Percentiles rank a stretch among this genome's conserved stretches.
Conservation (phyloP, 1,139 yeast species). For the Scheffersomyces titani region DNA sequence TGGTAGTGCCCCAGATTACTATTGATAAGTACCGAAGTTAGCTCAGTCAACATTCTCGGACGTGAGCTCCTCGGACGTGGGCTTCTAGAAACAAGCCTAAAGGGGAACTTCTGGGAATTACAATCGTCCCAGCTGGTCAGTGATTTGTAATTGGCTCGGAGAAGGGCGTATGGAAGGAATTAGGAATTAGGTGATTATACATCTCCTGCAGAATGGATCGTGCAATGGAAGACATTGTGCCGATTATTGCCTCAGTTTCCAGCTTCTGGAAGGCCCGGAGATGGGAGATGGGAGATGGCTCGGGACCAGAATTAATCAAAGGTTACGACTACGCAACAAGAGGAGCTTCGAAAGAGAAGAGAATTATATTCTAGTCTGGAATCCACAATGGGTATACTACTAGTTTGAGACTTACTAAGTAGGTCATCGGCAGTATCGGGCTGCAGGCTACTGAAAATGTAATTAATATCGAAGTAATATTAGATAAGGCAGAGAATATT, state of each 20-base stretch:
- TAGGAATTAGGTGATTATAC: neutral
- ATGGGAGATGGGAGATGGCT: too few species aligned
- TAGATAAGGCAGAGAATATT: neutral
- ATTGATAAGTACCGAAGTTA: too few species aligned
- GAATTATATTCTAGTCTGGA: neutral
- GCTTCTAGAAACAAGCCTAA: neutral
- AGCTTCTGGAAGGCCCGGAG: neutral
- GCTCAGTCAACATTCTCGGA: neutral
- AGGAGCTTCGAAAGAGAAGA: neutral
- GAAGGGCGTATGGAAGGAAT: neutral
- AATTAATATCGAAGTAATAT: neutral
- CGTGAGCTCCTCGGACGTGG: too few species aligned
- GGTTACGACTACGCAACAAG: neutral
- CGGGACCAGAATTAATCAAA: neutral
- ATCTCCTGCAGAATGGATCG: neutral
- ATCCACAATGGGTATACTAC: neutral
- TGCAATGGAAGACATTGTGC: neutral
- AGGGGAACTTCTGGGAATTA: neutral
- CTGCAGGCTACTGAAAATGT: neutral
- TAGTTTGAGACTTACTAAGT: neutral
- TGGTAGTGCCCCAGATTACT: neutral
- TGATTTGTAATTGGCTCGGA: neutral
- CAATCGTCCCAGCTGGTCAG: neutral
- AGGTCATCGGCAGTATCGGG: neutral
- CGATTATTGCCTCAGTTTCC: neutral